Percentiles rank a stretch among this genome's conserved stretches.
phyloP scores from a whole-genome alignment of 1,284 basidiomycete species.

The Anthracocystis panici-leucophaei region DNA sequence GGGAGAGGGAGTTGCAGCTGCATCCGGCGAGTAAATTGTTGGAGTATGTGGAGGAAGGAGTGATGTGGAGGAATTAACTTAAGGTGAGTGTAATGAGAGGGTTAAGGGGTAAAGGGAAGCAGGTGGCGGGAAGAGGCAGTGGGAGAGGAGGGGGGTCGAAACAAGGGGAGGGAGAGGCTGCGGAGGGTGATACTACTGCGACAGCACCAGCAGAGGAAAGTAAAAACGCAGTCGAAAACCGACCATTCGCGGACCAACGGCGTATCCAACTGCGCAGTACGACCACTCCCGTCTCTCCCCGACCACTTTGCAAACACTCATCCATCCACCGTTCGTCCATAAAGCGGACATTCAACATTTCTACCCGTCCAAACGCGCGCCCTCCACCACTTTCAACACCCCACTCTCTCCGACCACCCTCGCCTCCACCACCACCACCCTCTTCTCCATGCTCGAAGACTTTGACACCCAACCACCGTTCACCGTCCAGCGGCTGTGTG shows the following conservation, averaged over 20 bases:
- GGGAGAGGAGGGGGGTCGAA: too few relatives aligned
- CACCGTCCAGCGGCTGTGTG: conserved; percentile 56
- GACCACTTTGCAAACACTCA: not conserved
- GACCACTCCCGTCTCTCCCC: not conserved
- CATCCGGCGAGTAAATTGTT: conserved; percentile 29
- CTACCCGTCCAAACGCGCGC: conserved; percentile 31
- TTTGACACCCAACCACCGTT: conserved; percentile 59
- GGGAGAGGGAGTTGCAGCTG: conserved; percentile 2
- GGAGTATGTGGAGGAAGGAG: conserved; percentile 4
- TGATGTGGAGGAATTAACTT: too few relatives aligned
- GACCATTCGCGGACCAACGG: not conserved
- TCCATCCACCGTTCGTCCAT: conserved; percentile 12
- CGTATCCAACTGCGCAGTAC: not conserved
- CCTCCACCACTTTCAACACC: not conserved
- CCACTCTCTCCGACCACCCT: conserved; percentile 7
- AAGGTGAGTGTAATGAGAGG: conserved; percentile 6
- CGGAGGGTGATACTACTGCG: not conserved
- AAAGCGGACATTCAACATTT: conserved; percentile 35
- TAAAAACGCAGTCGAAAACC: not conserved
- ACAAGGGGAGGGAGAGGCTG: not conserved
- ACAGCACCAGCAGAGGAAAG: conserved; percentile 1
- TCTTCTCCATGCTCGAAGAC: conserved; percentile 49
- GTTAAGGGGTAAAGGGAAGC: not conserved
- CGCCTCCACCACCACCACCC: not conserved
- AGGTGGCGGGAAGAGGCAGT: too few relatives aligned